phyloP scores from a whole-genome alignment of 257 asterid genomes.

The Euphrasia confusa region DNA sequence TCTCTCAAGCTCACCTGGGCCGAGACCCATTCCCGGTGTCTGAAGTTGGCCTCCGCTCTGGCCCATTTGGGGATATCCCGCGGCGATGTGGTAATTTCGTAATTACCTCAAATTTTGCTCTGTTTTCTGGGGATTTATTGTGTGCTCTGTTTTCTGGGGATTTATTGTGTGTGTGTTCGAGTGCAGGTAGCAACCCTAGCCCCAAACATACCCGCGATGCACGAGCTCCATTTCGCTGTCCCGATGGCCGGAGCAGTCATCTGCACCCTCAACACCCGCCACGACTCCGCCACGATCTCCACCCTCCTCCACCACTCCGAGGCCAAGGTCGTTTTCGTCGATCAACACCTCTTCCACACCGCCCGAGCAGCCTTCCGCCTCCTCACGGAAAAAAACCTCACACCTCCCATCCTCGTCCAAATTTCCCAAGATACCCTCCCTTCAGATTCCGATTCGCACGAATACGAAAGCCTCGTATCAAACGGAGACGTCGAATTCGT shows the following conservation, averaged over 20 bases:
- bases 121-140: background rate
- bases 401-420: slow-evolving; percentile 38
- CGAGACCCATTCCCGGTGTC: slow-evolving; percentile 38
- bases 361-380: slow-evolving; percentile 36
- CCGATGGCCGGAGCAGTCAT: slow-evolving; percentile 63
- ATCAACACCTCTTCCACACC: slow-evolving; percentile 36
- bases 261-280: slow-evolving; percentile 52
- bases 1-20: slow-evolving; percentile 36
- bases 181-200: slow-evolving; percentile 49
- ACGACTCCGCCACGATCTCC: slow-evolving; percentile 46
- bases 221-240: slow-evolving; percentile 60
- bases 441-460: slow-evolving; percentile 11
- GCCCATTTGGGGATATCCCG: slow-evolving; percentile 37
- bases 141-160: background rate
- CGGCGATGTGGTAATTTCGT: slow-evolving; percentile 39
- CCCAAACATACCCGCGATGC: slow-evolving; percentile 57
- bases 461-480: slow-evolving; percentile 39
- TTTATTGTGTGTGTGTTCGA: background rate
- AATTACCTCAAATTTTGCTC: background rate
- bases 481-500: slow-evolving; percentile 31
- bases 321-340: slow-evolving; percentile 50
- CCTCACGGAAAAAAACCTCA: slow-evolving; percentile 12
- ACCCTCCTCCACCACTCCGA: slow-evolving; percentile 49
- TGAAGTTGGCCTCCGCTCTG: slow-evolving; percentile 48
- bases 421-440: slow-evolving; percentile 26